These are phyloP conservation scores for Pythium monospermum DNA, from an alignment of 352 stramenopile genomes.

Conservation along the genomic window DNA sequence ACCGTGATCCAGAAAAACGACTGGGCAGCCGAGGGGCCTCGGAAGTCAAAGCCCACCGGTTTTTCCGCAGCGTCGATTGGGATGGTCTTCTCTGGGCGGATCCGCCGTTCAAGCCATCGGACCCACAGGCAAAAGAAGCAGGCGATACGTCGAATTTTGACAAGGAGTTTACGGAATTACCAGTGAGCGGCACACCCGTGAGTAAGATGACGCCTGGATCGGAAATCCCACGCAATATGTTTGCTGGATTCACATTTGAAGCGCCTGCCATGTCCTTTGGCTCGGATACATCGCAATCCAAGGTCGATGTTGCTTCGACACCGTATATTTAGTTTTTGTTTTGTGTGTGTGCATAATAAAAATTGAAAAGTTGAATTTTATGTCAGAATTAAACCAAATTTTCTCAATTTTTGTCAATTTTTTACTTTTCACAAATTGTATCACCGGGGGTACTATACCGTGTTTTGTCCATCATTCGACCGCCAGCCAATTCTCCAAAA, in stretches of 20 bases:
- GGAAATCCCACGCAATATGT: constrained; percentile 75
- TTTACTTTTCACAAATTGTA: too few relatives aligned
- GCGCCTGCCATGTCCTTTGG: constrained; percentile 76
- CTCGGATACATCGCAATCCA: constrained; percentile 85
- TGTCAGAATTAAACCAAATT: too few relatives aligned
- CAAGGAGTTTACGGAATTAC: constrained; percentile 86
- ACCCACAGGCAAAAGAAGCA: constrained; percentile 80
- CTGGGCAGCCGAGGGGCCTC: constrained; percentile 70
- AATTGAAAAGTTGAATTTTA: too few relatives aligned
- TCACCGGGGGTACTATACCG: too few relatives aligned
- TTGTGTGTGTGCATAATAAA: too few relatives aligned
- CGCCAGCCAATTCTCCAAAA: constrained; percentile 9
- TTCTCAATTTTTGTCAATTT: too few relatives aligned
- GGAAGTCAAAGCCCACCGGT: constrained; percentile 85
- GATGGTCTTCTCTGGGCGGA: constrained; percentile 80
- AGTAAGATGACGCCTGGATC: constrained; percentile 61
- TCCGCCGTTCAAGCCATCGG: constrained; percentile 82
- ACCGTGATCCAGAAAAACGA: constrained; percentile 82
- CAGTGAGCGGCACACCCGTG: constrained; percentile 71
- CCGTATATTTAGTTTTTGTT: constrained; percentile 89
- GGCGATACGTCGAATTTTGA: constrained; percentile 90
- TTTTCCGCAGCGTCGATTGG: constrained; percentile 85
- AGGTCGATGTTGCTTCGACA: constrained; percentile 77
- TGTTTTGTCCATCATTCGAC: too few relatives aligned
- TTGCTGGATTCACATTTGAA: constrained; percentile 86